A percentile compares a stretch with the other conserved stretches of the same genome.
Evolutionary conservation across 352 stramenopile genomes (phyloP).

Genomic region (Peronospora farinosa): DNA sequence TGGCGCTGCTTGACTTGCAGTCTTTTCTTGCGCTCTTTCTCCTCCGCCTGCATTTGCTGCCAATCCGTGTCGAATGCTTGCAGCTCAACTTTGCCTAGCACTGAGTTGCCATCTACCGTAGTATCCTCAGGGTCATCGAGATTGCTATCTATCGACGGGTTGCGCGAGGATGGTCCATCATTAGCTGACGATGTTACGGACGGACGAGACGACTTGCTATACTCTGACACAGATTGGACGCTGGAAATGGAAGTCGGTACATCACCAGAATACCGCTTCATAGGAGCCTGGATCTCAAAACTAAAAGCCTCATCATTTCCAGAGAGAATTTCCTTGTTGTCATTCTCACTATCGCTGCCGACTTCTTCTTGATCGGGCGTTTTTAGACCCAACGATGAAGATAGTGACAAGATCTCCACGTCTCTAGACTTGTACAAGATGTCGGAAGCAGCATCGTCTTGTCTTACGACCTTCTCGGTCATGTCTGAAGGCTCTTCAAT

Average conservation of each 20-base stretch:
- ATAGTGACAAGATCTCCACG: constrained; percentile 24
- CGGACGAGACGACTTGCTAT: constrained; percentile 5
- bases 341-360: constrained; percentile 7
- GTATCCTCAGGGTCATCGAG: constrained; percentile 14
- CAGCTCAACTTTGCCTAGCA: constrained; percentile 17
- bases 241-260: background rate
- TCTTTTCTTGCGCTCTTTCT: constrained; percentile 65
- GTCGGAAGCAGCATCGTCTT: constrained; percentile 16
- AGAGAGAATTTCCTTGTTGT: constrained; percentile 5
- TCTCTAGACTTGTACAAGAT: constrained; percentile 35
- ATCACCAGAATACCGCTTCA: constrained; percentile 16
- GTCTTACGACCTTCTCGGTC: background rate
- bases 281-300: constrained; percentile 47
- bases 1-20: constrained; percentile 69
- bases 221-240: background rate
- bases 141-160: constrained; percentile 20
- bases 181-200: constrained; percentile 11
- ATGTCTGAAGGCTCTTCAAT: background rate
- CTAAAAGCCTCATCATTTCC: constrained; percentile 30
- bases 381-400: constrained; percentile 1
- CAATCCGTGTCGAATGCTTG: constrained; percentile 50
- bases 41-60: constrained; percentile 66
- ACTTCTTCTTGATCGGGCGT: constrained; percentile 4
- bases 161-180: constrained; percentile 5
- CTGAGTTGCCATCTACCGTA: constrained; percentile 5